Evolutionary conservation across 2,329 filamentous ascomycete genomes (phyloP).

Genomic region (Arachnomyces sp.): DNA sequence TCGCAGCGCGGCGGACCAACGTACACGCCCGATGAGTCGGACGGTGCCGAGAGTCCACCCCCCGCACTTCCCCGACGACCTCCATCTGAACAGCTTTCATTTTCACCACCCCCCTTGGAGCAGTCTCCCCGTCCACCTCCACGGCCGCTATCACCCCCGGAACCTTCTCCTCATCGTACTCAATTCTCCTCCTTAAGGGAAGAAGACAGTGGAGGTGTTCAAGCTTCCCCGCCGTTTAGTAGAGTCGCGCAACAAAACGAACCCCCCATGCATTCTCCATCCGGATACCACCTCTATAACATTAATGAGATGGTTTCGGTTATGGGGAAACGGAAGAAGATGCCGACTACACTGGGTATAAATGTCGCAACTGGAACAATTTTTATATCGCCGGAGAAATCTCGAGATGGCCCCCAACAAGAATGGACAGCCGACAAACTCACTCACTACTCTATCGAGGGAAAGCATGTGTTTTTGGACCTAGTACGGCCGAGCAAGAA

Average conservation of each 20-base stretch:
- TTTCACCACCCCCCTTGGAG: constrained; percentile 51
- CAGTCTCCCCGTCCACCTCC: constrained; percentile 54
- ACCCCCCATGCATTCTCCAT: constrained; percentile 55
- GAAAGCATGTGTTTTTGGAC: constrained; percentile 95
- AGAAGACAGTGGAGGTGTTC: constrained; percentile 33
- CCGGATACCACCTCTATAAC: constrained; percentile 89
- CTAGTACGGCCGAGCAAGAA: constrained; percentile 87
- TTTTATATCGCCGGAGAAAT: constrained; percentile 80
- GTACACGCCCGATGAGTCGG: constrained; percentile 62
- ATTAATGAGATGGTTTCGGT: constrained; percentile 97
- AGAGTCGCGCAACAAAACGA: constrained; percentile 37
- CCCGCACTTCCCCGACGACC: constrained; percentile 59
- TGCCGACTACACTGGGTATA: constrained; percentile 94
- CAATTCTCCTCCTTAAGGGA: constrained; percentile 31
- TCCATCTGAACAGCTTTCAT: constrained; percentile 47
- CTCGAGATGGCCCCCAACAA: constrained; percentile 72
- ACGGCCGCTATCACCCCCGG: constrained; percentile 53
- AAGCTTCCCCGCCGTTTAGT: constrained; percentile 51
- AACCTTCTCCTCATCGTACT: constrained; percentile 39
- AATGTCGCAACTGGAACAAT: constrained; percentile 83
- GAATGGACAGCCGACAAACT: constrained; percentile 94
- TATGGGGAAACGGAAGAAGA: constrained; percentile 95
- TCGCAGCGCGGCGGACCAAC: constrained; percentile 43
- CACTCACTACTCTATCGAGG: constrained; percentile 96
- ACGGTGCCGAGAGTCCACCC: constrained; percentile 50